These are phyloP conservation scores for Dimocarpus longan DNA, from an alignment of 345 rosid genomes.

Conservation along the genomic window DNA sequence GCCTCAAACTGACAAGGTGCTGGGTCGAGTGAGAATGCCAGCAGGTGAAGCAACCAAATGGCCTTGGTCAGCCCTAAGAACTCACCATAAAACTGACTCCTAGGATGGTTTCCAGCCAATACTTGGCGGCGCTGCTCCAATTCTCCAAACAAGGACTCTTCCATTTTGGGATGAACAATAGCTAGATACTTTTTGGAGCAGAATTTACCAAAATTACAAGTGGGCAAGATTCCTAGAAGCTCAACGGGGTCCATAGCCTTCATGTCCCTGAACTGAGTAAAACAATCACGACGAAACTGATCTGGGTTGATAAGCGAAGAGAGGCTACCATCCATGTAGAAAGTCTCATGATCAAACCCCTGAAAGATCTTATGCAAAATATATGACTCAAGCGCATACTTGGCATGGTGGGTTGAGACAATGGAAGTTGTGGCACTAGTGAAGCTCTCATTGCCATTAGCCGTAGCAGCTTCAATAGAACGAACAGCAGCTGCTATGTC, in stretches of 20 bases:
- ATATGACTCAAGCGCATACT: slow-evolving; percentile 83
- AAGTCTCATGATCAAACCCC: slow-evolving; percentile 92
- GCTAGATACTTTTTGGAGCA: slow-evolving; percentile 80
- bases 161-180: slow-evolving; percentile 93
- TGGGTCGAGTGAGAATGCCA: slow-evolving; percentile 91
- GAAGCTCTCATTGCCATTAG: slow-evolving; percentile 22
- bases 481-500: slow-evolving; percentile 92
- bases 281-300: slow-evolving; percentile 82
- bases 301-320: slow-evolving; percentile 81
- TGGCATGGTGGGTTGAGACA: slow-evolving; percentile 70
- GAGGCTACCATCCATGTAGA: slow-evolving; percentile 89
- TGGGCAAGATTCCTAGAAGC: slow-evolving; percentile 82
- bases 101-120: slow-evolving; percentile 71
- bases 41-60: slow-evolving; percentile 89
- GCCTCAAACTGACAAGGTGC: slow-evolving; percentile 85
- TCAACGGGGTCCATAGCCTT: slow-evolving; percentile 92
- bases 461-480: slow-evolving; percentile 75
- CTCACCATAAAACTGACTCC: slow-evolving; percentile 80
- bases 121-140: slow-evolving; percentile 70
- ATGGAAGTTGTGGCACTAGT: slow-evolving; percentile 45
- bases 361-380: slow-evolving; percentile 70
- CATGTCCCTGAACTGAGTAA: slow-evolving; percentile 84
- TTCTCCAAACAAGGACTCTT: slow-evolving; percentile 87
- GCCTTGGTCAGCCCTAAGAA: slow-evolving; percentile 82
- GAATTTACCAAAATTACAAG: slow-evolving; percentile 88